phyloP scores from a whole-genome alignment of 2,329 filamentous ascomycete genomes.

The Laburnicola sp. region DNA sequence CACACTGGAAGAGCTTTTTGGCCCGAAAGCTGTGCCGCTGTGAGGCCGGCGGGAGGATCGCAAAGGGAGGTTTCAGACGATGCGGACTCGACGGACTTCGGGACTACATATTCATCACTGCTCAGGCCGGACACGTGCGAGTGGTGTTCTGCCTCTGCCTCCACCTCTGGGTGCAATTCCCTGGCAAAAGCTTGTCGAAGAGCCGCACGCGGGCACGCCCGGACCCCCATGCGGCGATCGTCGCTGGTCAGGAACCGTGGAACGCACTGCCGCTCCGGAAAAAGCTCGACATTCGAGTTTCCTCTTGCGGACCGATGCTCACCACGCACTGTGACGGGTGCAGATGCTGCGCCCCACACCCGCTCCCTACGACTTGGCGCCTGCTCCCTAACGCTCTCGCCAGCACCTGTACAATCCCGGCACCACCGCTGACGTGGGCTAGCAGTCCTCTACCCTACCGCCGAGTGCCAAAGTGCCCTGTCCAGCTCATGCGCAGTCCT shows the following conservation, averaged over 20 bases:
- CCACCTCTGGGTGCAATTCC: neutral
- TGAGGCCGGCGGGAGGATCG: neutral
- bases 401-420: constrained; percentile 7
- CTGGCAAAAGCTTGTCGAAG: constrained; percentile 8
- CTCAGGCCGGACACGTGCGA: neutral
- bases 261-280: constrained; percentile 7
- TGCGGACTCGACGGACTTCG: constrained; percentile 6
- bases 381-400: constrained; percentile 7
- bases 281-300: constrained; percentile 3
- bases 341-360: constrained; percentile 2
- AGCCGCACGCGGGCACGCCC: constrained; percentile 4
- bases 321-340: too few species aligned
- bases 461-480: neutral
- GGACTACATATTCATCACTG: neutral
- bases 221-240: constrained; percentile 7
- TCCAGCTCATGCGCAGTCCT: constrained; percentile 1
- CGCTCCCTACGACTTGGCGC: constrained; percentile 5
- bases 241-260: neutral
- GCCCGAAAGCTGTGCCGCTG: neutral
- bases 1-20: too few species aligned
- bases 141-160: neutral
- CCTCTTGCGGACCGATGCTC: constrained; percentile 1
- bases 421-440: constrained; percentile 8
- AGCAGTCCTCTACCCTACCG: neutral
- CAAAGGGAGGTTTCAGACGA: constrained; percentile 3